Percentiles rank a stretch among this genome's conserved stretches.
These are phyloP conservation scores for Coniella lustricola DNA, from an alignment of 2,329 filamentous ascomycete genomes.

Conservation along the genomic window DNA sequence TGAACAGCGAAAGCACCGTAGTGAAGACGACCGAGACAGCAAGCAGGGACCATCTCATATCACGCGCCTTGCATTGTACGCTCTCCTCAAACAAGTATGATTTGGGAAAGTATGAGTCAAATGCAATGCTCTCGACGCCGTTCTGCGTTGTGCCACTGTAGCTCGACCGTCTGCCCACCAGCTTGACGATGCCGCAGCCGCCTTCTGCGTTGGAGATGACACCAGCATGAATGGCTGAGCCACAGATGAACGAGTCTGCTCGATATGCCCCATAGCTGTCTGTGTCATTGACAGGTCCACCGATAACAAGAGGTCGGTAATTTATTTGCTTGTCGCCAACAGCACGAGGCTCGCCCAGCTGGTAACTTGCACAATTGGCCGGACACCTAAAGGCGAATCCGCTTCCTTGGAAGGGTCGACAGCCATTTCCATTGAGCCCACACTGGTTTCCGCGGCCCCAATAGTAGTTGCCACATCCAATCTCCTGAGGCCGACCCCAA, in stretches of 20 bases:
- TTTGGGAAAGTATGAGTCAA: conserved; percentile 84
- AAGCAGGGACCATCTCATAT: conserved; percentile 78
- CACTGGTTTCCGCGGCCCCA: conserved; percentile 67
- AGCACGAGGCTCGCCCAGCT: conserved; percentile 64
- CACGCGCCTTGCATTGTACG: conserved; percentile 61
- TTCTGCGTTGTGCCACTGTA: conserved; percentile 61
- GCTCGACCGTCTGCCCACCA: conserved; percentile 60
- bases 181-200: conserved; percentile 65
- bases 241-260: conserved; percentile 74
- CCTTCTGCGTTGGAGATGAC: conserved; percentile 58
- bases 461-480: conserved; percentile 62
- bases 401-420: conserved; percentile 65
- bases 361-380: conserved; percentile 59
- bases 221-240: conserved; percentile 68
- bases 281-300: conserved; percentile 46
- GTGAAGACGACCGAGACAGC: conserved; percentile 77
- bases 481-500: conserved; percentile 58
- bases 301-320: conserved; percentile 60
- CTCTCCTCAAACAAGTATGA: conserved; percentile 69
- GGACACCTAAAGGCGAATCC: conserved; percentile 70
- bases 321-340: conserved; percentile 63
- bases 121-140: conserved; percentile 69
- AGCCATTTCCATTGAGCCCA: conserved; percentile 66
- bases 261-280: conserved; percentile 59
- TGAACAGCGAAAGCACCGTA: conserved; percentile 71